phyloP scores from a whole-genome alignment of 805 yeast species.

The Metschnikowia gelsemii region DNA sequence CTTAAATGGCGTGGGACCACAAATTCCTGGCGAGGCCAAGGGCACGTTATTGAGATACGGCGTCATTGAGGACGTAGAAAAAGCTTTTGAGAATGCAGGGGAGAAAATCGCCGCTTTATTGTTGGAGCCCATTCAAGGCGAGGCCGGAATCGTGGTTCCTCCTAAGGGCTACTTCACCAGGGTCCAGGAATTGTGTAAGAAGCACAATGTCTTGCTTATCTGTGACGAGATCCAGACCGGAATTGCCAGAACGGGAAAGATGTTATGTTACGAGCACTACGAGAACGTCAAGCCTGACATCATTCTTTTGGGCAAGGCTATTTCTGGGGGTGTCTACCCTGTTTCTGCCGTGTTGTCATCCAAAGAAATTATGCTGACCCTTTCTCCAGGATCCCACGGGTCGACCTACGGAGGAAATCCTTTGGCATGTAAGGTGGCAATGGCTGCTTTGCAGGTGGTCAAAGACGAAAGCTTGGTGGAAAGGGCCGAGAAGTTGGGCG shows the following conservation, averaged over 20 bases:
- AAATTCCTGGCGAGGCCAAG: conserved; percentile 69
- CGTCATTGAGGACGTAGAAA: conserved; percentile 78
- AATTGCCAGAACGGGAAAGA: conserved; percentile 93
- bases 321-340: conserved; percentile 92
- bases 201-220: conserved; percentile 83
- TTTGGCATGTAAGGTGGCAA: conserved; percentile 86
- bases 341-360: conserved; percentile 90
- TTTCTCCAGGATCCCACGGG: conserved; percentile 96
- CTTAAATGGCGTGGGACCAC: conserved; percentile 77
- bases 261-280: conserved; percentile 88
- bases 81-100: conserved; percentile 78
- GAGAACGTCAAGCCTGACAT: conserved; percentile 80
- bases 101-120: conserved; percentile 87
- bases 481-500: conserved; percentile 72
- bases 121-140: conserved; percentile 97
- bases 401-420: conserved; percentile 99
- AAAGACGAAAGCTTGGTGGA: conserved; percentile 82
- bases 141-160: conserved; percentile 96
- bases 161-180: conserved; percentile 72
- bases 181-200: conserved; percentile 72
- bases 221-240: conserved; percentile 98
- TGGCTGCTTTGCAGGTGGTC: conserved; percentile 89
- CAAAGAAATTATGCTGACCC: conserved; percentile 81
- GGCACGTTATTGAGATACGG: conserved; percentile 74
- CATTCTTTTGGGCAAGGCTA: conserved; percentile 87